Base-by-base conservation (phyloP, 305 asterid genomes). In the Solanum chacoense region DNA sequence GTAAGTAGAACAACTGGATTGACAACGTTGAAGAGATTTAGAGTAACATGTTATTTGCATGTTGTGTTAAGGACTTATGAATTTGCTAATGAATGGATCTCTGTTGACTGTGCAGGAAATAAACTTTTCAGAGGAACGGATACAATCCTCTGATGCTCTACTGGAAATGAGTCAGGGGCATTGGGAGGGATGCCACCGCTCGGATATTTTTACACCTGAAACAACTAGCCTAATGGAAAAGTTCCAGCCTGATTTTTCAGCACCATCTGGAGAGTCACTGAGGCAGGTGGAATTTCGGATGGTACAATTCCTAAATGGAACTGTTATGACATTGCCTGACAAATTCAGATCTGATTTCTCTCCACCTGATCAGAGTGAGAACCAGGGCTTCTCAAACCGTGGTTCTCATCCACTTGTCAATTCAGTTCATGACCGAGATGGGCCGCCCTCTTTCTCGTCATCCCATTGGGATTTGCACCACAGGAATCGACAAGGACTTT, bases 241-340 rank as follows among this genome's bases (percentile, higher is more conserved):
- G 93, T 91, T 88, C 88, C 98, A 96, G 91, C 99, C 98, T 2
- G 99, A 97, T 91, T 97, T 95, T 77, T 91, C 93, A 24, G 94
- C 98, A 76, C 99, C 99, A 50, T 94, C 99, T 20, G 99, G 99
- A 84, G 99, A 97, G 90, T 96, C 99, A 32, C 94, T 96, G 85
- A 93, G 99, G 90, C 98, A 97, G 93, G 99, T 96, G 5, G 99
- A 97, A 86, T 96, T 95, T 93, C 94, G 98, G 87, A 97, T 96
- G 98, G 94, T 93, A 77, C 98, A 96, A 93, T 96, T 96, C 95
- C 95, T 97, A 85, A 94, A 95, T 59, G 88, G 95, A 59, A 94
- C 93, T 6, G 88, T 96, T 87, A 78, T 90, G 93, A 88, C 97
- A 81, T 93, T 96, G 89, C 98, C 98, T 24, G 94, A 94, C 85